These are phyloP conservation scores for Daldinia vernicosa DNA, from an alignment of 495 filamentous ascomycete species.

Conservation along the genomic window DNA sequence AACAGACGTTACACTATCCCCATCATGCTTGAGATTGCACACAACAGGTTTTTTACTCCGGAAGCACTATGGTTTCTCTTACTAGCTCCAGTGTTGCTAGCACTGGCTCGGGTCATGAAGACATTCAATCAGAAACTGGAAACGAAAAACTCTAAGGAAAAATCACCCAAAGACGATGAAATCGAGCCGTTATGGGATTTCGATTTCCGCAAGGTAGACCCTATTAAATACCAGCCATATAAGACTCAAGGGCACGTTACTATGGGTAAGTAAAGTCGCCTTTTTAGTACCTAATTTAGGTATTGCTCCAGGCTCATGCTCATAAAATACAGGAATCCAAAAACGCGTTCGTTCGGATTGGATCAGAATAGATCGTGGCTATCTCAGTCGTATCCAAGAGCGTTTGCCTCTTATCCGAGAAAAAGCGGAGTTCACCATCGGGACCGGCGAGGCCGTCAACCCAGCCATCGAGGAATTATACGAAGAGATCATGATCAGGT, in stretches of 20 bases:
- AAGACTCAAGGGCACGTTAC: conserved; percentile 34
- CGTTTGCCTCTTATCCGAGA: conserved; percentile 21
- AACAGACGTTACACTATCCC: neutral
- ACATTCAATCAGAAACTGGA: neutral
- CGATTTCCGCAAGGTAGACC: conserved; percentile 30
- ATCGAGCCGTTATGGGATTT: conserved; percentile 29
- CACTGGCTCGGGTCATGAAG: neutral
- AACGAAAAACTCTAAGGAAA: neutral
- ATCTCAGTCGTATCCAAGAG: conserved; percentile 25
- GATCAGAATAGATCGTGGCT: conserved; percentile 35
- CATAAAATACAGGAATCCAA: conserved; percentile 22
- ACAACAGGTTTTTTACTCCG: neutral
- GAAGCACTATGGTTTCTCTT: conserved; percentile 13
- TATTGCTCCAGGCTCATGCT: too few relatives aligned
- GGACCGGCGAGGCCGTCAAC: conserved; percentile 26
- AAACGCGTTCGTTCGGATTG: conserved; percentile 29
- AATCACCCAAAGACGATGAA: neutral
- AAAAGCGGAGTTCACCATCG: conserved; percentile 34
- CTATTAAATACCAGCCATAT: conserved; percentile 34
- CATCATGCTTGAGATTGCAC: conserved; percentile 18
- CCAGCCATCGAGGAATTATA: conserved; percentile 37
- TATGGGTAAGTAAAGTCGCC: conserved; percentile 19
- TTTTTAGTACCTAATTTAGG: too few relatives aligned
- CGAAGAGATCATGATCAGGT: conserved; percentile 36
- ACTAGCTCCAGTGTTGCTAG: conserved; percentile 15